phyloP scores from a whole-genome alignment of 2,329 filamentous ascomycete species.

The Fusarium chuoi region DNA sequence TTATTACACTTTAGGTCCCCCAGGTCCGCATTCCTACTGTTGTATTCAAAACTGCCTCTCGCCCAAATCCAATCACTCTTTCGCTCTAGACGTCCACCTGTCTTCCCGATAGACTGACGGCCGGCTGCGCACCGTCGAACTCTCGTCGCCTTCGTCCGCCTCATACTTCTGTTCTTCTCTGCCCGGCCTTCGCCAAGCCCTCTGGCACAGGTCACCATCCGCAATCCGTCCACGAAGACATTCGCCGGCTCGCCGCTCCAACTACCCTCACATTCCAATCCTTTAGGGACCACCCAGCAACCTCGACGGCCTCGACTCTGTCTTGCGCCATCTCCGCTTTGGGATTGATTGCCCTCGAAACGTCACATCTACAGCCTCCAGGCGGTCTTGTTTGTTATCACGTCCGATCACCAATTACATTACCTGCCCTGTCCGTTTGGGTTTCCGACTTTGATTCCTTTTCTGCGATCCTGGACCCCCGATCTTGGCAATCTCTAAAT shows the following conservation, averaged over 20 bases:
- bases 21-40: slow-evolving; percentile 39
- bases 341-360: slow-evolving; percentile 30
- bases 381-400: slow-evolving; percentile 13
- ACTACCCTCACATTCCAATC: slow-evolving; percentile 43
- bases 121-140: slow-evolving; percentile 40
- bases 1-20: slow-evolving; percentile 40
- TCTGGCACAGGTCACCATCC: slow-evolving; percentile 32
- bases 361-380: slow-evolving; percentile 28
- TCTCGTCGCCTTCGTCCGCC: slow-evolving; percentile 27
- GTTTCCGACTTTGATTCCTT: slow-evolving; percentile 17
- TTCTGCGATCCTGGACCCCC: slow-evolving; percentile 17
- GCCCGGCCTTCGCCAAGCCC: slow-evolving; percentile 30
- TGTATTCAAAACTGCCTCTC: slow-evolving; percentile 24
- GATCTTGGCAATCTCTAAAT: slow-evolving; percentile 21
- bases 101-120: slow-evolving; percentile 37
- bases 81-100: slow-evolving; percentile 17
- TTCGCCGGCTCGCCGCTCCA: slow-evolving; percentile 32
- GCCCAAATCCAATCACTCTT: slow-evolving; percentile 15
- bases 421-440: slow-evolving; percentile 16
- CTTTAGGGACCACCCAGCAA: slow-evolving; percentile 22
- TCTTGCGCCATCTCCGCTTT: slow-evolving; percentile 37
- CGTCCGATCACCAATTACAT: slow-evolving; percentile 23
- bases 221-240: slow-evolving; percentile 38
- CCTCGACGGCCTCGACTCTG: slow-evolving; percentile 28
- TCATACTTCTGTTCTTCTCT: slow-evolving; percentile 5